phyloP scores from a whole-genome alignment of 495 filamentous ascomycete species.

The Aspergillus carlsbadensis region DNA sequence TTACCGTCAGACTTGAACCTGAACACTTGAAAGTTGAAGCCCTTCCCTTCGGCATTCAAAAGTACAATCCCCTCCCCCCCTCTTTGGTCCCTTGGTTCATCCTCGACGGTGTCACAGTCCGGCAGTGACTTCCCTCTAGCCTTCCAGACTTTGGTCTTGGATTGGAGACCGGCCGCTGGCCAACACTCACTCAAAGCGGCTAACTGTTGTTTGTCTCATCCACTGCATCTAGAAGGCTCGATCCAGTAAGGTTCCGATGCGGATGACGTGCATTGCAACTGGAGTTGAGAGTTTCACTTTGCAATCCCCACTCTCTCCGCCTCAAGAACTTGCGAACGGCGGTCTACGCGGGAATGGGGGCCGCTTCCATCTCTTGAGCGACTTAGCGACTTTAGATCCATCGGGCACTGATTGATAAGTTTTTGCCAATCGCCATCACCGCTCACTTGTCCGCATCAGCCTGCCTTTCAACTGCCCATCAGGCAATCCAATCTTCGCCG shows the following conservation, averaged over 20 bases:
- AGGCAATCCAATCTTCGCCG: conserved; percentile 4
- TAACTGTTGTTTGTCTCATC: background rate
- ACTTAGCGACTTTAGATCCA: background rate
- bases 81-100: background rate
- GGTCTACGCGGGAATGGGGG: conserved; percentile 20
- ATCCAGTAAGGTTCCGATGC: background rate
- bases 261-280: conserved; percentile 3
- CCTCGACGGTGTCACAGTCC: background rate
- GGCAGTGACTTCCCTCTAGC: background rate
- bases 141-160: background rate
- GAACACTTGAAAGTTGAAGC: too few relatives aligned
- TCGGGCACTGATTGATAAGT: conserved; percentile 5
- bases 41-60: background rate
- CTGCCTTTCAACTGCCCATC: background rate
- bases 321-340: conserved; percentile 15
- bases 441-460: background rate
- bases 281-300: conserved; percentile 2
- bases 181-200: background rate
- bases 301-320: background rate
- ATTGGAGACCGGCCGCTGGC: background rate
- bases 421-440: background rate
- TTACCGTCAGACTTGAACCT: too few relatives aligned
- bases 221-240: background rate
- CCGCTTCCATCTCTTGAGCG: conserved; percentile 2
- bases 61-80: background rate